Evolutionary conservation across 768 basidiomycete genomes (phyloP), one percentile per base, ranked within the genome.

Genomic region (Baorangia bicolor): DNA sequence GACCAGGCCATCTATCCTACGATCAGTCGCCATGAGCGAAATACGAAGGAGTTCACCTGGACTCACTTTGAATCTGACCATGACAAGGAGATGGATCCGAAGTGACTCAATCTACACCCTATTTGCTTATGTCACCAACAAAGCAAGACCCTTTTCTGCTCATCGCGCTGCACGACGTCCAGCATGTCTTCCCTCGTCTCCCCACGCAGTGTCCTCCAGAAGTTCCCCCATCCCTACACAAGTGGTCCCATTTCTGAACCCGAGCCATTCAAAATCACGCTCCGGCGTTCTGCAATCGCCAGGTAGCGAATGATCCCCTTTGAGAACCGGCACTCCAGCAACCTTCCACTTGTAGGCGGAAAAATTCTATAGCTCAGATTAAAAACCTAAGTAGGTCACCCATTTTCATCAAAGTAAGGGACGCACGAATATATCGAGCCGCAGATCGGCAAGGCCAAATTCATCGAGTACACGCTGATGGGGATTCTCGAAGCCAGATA

Each of bases 1-100:
- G 51, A 94, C 85, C 30, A 96, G 83, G 72, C 90, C 92, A 94
- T 35, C 93, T 83, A 69, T 94, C 94, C 92, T 93, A 59, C 0
- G 39, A 10, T 3, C 20, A 0, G 10, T 18, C 16, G 43, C n/a
- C n/a, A n/a, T 53, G 25, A 49, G 33, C 12, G 23, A n/a, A 27
- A 31, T 20, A 14, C 27, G 5, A 9, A 27, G n/a, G 28, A 8
- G 35, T 12, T 9, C 14, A 13, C 2, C 40, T 21, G 11, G 13
- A 47, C 55, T 59, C 64, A 81, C 85, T 71, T 88, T 88, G 78
- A 88, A 87, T 53, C 87, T 75, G 66, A 88, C 87, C 86, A 88
- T 87, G 41, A 25, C 40, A 9, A 8, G 21, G 28, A 33, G 2
- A n/a, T n/a, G n/a, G n/a, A n/a, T n/a, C n/a, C n/a, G n/a, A n/a